Evolutionary conservation across 768 basidiomycete genomes (phyloP), one percentile per base, ranked within the genome.

Genomic region (Collybiopsis luxurians): DNA sequence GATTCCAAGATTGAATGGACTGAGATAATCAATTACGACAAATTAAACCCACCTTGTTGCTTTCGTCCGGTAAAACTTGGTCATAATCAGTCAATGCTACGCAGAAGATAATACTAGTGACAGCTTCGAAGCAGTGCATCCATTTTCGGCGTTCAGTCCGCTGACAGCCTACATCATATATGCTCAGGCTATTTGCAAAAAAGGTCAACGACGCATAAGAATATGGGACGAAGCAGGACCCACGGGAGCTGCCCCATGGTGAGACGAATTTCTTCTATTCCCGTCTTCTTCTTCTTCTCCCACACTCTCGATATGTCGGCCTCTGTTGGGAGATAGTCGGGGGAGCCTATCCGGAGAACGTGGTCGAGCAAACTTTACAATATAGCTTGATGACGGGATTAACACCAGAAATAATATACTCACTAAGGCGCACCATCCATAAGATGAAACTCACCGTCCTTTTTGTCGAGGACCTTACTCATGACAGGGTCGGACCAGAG

Each of bases 371-470:
- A 98, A 70, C 91, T 94, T 42, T 59, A 10, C 19, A 40, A 11
- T 9, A 15, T 39, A 51, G 58, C 61, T 19, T 49, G 21, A 23
- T 47, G 28, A 0, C 31, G 4, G 10, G 47, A 40, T 1, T 27
- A 7, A 12, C 39, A 23, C 38, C 3, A 13, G 1, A 9, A 39
- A 51, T 23, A 6, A 27, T 9, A n/a, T n/a, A 81, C 89, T 67
- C 63, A 92, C 91, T 96, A 96, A 43, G 79, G 78, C 0, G 95
- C 95, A n/a, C 85, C 90, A 67, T 97, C 95, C 92, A 95, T 96
- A 13, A 97, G 76, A 67, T 96, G 95, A 64, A 96, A 96, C 54
- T 94, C 87, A 66, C 76, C 83, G 21, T 75, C 74, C 60, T 86
- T 84, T 59, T 80, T 77, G 59, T 80, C 77, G 70, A 80, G 73